A percentile compares a stretch with the other conserved stretches of the same genome.
These are phyloP conservation scores for Trichophyton verrucosum DNA, from an alignment of 2,329 filamentous ascomycete genomes.

Conservation along the genomic window DNA sequence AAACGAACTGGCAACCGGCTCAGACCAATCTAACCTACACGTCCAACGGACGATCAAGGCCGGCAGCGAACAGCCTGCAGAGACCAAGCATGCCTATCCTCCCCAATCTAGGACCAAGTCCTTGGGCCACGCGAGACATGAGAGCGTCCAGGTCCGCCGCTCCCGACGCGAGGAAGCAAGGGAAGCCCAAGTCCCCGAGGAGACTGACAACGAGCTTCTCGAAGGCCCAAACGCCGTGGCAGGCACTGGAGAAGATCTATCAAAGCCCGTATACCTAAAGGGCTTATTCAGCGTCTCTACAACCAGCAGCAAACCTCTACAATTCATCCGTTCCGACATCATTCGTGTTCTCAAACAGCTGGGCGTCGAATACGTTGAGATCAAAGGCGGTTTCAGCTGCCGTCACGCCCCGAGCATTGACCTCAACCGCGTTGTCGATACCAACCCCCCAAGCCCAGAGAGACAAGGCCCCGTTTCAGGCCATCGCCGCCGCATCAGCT, in stretches of 20 bases:
- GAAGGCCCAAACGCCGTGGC: slow-evolving; percentile 32
- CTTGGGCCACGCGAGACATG: slow-evolving; percentile 73
- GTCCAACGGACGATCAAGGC: slow-evolving; percentile 28
- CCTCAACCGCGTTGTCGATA: slow-evolving; percentile 57
- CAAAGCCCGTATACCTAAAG: slow-evolving; percentile 87
- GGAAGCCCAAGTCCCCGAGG: slow-evolving; percentile 73
- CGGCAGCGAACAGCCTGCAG: slow-evolving; percentile 42
- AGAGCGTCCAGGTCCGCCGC: slow-evolving; percentile 82
- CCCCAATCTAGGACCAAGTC: slow-evolving; percentile 69
- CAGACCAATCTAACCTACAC: slow-evolving; percentile 55
- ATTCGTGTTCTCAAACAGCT: slow-evolving; percentile 79
- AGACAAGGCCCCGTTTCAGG: slow-evolving; percentile 37
- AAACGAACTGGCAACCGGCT: slow-evolving; percentile 64
- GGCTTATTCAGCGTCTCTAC: slow-evolving; percentile 95
- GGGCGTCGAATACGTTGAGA: slow-evolving; percentile 82
- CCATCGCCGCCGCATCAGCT: slow-evolving; percentile 70
- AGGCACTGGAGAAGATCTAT: slow-evolving; percentile 56
- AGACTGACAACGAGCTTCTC: slow-evolving; percentile 65
- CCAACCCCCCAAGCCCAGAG: slow-evolving; percentile 46
- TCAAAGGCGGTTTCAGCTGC: slow-evolving; percentile 87
- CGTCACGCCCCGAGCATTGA: slow-evolving; percentile 83
- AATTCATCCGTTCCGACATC: slow-evolving; percentile 76
- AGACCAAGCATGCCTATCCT: slow-evolving; percentile 44
- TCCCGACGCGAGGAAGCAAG: slow-evolving; percentile 57
- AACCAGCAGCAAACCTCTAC: slow-evolving; percentile 80